Evolutionary conservation across 1,284 basidiomycete genomes (phyloP).

Genomic region (Salmacisia buchloeana): DNA sequence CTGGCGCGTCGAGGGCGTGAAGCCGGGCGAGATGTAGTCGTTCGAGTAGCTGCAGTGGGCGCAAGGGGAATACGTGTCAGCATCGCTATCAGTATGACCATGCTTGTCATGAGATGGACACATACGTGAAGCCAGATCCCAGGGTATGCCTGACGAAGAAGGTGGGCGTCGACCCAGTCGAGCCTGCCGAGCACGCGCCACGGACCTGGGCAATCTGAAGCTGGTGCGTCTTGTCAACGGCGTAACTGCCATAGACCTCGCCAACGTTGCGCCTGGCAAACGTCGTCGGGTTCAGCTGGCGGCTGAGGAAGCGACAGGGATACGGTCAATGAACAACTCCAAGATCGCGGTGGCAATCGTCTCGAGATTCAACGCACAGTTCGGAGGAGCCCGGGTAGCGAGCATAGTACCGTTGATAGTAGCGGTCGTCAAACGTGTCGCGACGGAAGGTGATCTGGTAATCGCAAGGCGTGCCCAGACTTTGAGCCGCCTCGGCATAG

Average conservation of each 20-base stretch:
- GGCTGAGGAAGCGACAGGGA: too few species aligned
- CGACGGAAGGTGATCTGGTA: constrained; percentile 3
- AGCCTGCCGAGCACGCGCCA: too few species aligned
- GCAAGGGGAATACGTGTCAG: neutral
- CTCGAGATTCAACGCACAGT: neutral
- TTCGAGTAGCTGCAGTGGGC: neutral
- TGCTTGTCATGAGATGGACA: neutral
- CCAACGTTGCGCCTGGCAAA: too few species aligned
- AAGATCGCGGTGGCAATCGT: too few species aligned
- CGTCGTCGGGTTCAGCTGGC: too few species aligned
- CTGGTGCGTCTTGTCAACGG: too few species aligned
- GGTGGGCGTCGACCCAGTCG: too few species aligned
- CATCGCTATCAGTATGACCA: neutral
- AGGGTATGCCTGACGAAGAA: too few species aligned
- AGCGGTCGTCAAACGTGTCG: neutral
- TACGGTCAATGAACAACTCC: too few species aligned
- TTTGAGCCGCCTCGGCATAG: neutral
- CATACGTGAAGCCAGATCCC: too few species aligned
- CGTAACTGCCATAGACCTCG: too few species aligned
- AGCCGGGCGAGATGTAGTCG: neutral
- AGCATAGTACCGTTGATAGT: neutral
- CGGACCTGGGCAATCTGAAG: too few species aligned
- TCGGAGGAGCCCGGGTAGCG: neutral
- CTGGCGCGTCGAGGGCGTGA: neutral
- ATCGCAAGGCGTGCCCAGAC: neutral